Evolutionary conservation across 2,329 filamentous ascomycete genomes (phyloP).

Genomic region (Byssothecium circinans): DNA sequence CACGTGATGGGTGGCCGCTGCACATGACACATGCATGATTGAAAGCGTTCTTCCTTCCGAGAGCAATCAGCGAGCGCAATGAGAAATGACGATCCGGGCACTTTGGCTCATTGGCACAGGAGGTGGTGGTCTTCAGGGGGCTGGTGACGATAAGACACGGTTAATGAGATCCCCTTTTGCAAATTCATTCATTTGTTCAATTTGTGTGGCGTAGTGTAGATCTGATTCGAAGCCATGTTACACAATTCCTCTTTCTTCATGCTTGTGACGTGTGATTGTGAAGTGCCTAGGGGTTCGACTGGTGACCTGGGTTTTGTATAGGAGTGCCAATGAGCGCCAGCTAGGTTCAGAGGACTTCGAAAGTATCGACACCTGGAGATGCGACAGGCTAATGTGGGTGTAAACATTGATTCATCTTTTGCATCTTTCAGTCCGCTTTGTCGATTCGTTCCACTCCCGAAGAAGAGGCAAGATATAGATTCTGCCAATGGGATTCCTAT

Average conservation of each 20-base stretch:
- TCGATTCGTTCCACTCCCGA: no score
- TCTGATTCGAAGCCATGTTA: constrained; percentile 34
- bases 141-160: constrained; percentile 33
- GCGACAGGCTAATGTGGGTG: no score
- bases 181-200: constrained; percentile 21
- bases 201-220: constrained; percentile 40
- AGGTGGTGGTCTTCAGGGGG: constrained; percentile 26
- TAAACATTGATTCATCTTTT: no score
- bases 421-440: no score
- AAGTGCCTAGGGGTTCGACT: no score
- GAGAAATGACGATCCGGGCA: constrained; percentile 44
- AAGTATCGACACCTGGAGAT: no score
- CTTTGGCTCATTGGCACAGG: constrained; percentile 25
- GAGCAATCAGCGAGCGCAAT: constrained; percentile 26
- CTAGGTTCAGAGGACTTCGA: no score
- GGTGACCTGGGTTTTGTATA: no score
- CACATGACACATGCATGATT: constrained; percentile 25
- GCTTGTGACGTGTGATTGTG: no score
- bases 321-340: no score
- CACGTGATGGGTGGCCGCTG: constrained; percentile 38
- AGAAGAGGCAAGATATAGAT: no score
- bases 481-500: no score
- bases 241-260: constrained; percentile 14
- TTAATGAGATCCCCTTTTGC: constrained; percentile 37
- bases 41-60: constrained; percentile 30